Conservation (phyloP, 2,329 filamentous ascomycete species). For the Thielaviopsis punctulata region DNA sequence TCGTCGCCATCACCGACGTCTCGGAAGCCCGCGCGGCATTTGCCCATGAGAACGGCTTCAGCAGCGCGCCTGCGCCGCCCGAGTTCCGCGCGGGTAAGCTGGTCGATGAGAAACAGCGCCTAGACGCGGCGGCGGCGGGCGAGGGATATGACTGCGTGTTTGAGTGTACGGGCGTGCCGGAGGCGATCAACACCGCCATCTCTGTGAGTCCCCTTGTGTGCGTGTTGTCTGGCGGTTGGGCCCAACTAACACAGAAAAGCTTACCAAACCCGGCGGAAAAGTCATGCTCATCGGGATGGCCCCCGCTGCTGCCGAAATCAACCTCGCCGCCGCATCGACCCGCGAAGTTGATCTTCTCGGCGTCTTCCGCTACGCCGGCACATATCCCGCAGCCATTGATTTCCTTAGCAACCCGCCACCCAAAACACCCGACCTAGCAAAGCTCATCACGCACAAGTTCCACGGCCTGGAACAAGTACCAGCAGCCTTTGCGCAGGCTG, state of each 20-base stretch:
- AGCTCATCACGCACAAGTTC: slow-evolving; percentile 55
- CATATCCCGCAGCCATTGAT: slow-evolving; percentile 41
- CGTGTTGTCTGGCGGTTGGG: neutral
- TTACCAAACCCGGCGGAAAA: slow-evolving; percentile 48
- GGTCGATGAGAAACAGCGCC: slow-evolving; percentile 36
- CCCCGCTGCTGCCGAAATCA: slow-evolving; percentile 50
- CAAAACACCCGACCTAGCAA: slow-evolving; percentile 44
- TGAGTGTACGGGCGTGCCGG: slow-evolving; percentile 65
- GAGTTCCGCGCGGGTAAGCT: slow-evolving; percentile 19
- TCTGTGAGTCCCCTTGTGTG: slow-evolving; percentile 29
- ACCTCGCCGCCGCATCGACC: slow-evolving; percentile 49
- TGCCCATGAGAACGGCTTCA: neutral
- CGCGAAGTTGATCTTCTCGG: slow-evolving; percentile 56
- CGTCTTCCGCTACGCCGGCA: slow-evolving; percentile 59
- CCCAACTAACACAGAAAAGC: slow-evolving; percentile 18
- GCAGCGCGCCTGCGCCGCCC: neutral
- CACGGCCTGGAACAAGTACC: slow-evolving; percentile 43
- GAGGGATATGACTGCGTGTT: slow-evolving; percentile 34
- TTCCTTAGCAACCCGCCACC: slow-evolving; percentile 31
- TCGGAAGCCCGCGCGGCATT: neutral
- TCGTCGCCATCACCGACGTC: slow-evolving; percentile 33
- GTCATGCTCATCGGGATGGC: slow-evolving; percentile 60
- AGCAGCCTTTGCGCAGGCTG: slow-evolving; percentile 59
- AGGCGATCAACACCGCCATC: slow-evolving; percentile 57
- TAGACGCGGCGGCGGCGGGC: slow-evolving; percentile 30